phyloP scores from a whole-genome alignment of 1,284 basidiomycete genomes.

The Cryptococcus sp. region DNA sequence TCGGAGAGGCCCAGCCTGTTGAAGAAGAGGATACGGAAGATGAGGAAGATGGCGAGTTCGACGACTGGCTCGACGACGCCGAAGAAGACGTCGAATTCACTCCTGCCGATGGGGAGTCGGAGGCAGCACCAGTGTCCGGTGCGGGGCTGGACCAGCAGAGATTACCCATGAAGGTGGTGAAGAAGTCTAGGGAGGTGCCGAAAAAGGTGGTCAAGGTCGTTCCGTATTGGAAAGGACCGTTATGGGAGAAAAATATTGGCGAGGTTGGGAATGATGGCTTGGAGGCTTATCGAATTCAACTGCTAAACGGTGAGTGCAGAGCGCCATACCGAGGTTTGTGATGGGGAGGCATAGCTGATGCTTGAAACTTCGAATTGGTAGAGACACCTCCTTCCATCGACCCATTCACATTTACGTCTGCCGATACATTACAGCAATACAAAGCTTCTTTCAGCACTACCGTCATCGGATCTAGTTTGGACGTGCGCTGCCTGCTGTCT shows the following conservation, averaged over 20 bases:
- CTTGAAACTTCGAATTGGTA: slow-evolving; percentile 17
- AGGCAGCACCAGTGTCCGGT: slow-evolving; percentile 5
- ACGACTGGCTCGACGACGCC: slow-evolving; percentile 50
- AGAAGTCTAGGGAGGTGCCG: slow-evolving; percentile 32
- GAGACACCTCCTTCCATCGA: slow-evolving; percentile 48
- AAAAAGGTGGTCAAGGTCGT: slow-evolving; percentile 50
- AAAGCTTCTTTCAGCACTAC: slow-evolving; percentile 35
- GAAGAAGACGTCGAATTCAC: slow-evolving; percentile 30
- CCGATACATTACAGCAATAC: slow-evolving; percentile 32
- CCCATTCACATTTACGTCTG: slow-evolving; percentile 45
- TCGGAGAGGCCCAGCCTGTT: slow-evolving; percentile 12
- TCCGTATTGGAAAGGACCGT: slow-evolving; percentile 47
- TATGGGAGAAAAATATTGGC: slow-evolving; percentile 47
- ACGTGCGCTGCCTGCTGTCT: slow-evolving; percentile 36
- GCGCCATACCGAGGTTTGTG: background rate
- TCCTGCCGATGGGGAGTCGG: slow-evolving; percentile 19
- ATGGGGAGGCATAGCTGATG: background rate
- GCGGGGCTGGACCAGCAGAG: slow-evolving; percentile 18
- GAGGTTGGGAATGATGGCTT: slow-evolving; percentile 38
- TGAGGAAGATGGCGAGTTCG: slow-evolving; percentile 45
- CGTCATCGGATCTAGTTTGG: slow-evolving; percentile 32
- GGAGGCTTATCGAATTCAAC: slow-evolving; percentile 46
- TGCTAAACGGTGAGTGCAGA: slow-evolving; percentile 46
- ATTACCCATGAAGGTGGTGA: slow-evolving; percentile 33
- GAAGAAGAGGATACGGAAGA: slow-evolving; percentile 24